A percentile compares a stretch with the other conserved stretches of the same genome.
These are phyloP conservation scores for Wickerhamomyces sp. DNA, from an alignment of 1,139 yeast species.

Conservation along the genomic window DNA sequence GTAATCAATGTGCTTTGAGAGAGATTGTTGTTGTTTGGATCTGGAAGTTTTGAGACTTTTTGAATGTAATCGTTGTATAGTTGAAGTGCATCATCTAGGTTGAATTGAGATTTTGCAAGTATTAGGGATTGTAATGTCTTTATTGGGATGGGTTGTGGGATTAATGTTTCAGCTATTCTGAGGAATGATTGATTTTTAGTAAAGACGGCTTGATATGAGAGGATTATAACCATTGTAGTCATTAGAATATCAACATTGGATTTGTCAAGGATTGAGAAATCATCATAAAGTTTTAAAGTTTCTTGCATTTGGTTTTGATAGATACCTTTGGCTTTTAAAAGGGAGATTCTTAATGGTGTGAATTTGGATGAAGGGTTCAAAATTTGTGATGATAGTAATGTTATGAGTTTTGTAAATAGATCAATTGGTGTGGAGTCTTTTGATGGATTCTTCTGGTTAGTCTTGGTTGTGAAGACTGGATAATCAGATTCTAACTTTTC, in stretches of 20 bases:
- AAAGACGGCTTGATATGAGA: slow-evolving; percentile 39
- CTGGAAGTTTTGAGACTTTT: slow-evolving; percentile 28
- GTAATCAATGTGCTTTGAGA: slow-evolving; percentile 46
- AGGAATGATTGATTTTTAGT: slow-evolving; percentile 29
- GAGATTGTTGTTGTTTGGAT: slow-evolving; percentile 30
- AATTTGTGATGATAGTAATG: not conserved
- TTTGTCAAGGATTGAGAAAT: slow-evolving; percentile 38
- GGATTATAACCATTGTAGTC: slow-evolving; percentile 32
- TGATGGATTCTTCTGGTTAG: not conserved
- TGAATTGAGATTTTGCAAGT: slow-evolving; percentile 42
- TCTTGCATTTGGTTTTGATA: slow-evolving; percentile 32
- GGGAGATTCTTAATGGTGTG: slow-evolving; percentile 7
- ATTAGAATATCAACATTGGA: slow-evolving; percentile 32
- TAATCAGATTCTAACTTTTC: not conserved
- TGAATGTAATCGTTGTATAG: slow-evolving; percentile 48
- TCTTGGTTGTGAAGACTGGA: not conserved
- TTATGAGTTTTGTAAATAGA: not conserved
- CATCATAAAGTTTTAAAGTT: slow-evolving; percentile 43
- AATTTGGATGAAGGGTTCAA: slow-evolving; percentile 1
- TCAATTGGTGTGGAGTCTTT: not conserved
- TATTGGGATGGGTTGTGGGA: slow-evolving; percentile 33
- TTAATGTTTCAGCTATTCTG: slow-evolving; percentile 43
- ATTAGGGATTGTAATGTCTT: slow-evolving; percentile 40
- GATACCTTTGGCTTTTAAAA: slow-evolving; percentile 37
- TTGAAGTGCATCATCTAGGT: slow-evolving; percentile 40